Evolutionary conservation across 768 basidiomycete species (phyloP).

Genomic region (Leccinum aurantiacum): DNA sequence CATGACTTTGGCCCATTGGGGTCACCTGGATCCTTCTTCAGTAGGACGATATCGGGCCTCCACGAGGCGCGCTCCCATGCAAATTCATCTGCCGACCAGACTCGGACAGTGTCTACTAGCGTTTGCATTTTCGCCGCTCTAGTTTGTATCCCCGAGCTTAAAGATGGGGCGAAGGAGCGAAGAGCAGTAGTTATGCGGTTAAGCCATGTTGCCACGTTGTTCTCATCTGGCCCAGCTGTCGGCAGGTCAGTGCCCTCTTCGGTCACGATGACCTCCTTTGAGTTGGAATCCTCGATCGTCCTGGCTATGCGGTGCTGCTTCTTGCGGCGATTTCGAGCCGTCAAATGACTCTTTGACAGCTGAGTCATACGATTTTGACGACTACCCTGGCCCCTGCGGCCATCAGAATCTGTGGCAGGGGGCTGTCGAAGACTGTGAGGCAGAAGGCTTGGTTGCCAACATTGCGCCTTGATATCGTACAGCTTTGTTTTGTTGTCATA

Average conservation of each 20-base stretch:
- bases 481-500: too few relatives aligned
- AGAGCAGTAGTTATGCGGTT: not conserved
- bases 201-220: not conserved
- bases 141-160: not conserved
- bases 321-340: too few relatives aligned
- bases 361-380: too few relatives aligned
- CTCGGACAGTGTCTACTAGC: not conserved
- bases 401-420: too few relatives aligned
- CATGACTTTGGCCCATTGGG: not conserved
- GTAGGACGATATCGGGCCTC: not conserved
- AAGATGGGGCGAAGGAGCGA: not conserved
- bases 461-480: too few relatives aligned
- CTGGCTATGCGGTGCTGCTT: too few relatives aligned
- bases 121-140: not conserved
- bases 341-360: too few relatives aligned
- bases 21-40: not conserved
- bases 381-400: too few relatives aligned
- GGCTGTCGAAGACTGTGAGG: too few relatives aligned
- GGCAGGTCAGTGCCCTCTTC: not conserved
- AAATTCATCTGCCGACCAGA: not conserved
- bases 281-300: too few relatives aligned
- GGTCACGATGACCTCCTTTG: not conserved
- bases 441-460: too few relatives aligned
- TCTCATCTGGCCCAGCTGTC: not conserved
- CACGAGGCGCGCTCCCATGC: too few relatives aligned